These are phyloP conservation scores for Mollisiaceae sp. DNA, from an alignment of 2,329 filamentous ascomycete genomes.

Conservation along the genomic window DNA sequence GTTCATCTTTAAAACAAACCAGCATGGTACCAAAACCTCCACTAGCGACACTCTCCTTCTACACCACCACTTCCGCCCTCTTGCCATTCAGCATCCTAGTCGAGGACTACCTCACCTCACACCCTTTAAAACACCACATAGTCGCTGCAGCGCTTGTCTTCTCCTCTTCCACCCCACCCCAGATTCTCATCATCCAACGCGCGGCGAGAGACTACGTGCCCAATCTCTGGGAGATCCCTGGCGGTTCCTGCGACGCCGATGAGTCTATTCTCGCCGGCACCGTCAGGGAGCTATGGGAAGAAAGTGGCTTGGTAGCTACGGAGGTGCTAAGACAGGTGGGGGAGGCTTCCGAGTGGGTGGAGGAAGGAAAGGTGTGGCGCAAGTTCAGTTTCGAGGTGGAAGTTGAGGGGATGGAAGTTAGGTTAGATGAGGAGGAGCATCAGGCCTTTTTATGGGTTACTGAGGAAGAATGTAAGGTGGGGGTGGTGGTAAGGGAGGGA, in stretches of 20 bases:
- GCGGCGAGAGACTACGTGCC: slow-evolving; percentile 20
- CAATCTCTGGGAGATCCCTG: slow-evolving; percentile 25
- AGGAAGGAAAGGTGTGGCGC: slow-evolving; percentile 16
- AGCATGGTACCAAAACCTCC: slow-evolving; percentile 17
- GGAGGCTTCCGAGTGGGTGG: slow-evolving; percentile 11
- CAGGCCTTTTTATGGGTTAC: slow-evolving; percentile 23
- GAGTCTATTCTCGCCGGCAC: slow-evolving; percentile 20
- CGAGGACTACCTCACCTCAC: slow-evolving; percentile 17
- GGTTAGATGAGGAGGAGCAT: slow-evolving; percentile 25
- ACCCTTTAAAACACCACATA: slow-evolving; percentile 17
- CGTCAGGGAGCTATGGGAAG: slow-evolving; percentile 25
- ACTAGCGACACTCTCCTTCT: slow-evolving; percentile 18
- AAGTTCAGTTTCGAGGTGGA: slow-evolving; percentile 26
- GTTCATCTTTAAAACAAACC: neutral
- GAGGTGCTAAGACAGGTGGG: slow-evolving; percentile 18
- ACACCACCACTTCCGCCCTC: slow-evolving; percentile 13
- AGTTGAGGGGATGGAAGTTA: slow-evolving; percentile 19
- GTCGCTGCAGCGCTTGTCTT: slow-evolving; percentile 52
- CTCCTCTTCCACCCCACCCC: slow-evolving; percentile 60
- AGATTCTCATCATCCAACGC: slow-evolving; percentile 39
- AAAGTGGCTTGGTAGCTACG: slow-evolving; percentile 21
- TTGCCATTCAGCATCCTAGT: slow-evolving; percentile 19
- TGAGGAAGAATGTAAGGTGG: slow-evolving; percentile 24
- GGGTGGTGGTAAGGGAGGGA: slow-evolving; percentile 15
- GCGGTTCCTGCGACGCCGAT: slow-evolving; percentile 19